Evolutionary conservation across 148 eudicot genomes (phyloP), one percentile per base, ranked within the genome.

Genomic region (Silene uniflora): DNA sequence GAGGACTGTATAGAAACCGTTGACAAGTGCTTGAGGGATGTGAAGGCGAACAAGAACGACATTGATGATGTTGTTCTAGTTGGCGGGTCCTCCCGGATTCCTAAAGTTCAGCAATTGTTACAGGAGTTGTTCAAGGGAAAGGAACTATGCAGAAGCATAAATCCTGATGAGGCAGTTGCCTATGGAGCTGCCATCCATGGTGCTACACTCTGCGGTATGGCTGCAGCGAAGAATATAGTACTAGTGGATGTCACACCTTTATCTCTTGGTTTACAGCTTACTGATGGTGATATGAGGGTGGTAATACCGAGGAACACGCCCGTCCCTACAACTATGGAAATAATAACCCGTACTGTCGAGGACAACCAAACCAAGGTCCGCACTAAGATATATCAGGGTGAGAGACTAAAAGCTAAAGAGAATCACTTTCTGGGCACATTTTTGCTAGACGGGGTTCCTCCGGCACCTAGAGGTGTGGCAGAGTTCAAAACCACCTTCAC

Each of bases 401-500:
- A 76, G 79, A 69, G 73, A 21, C 47, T 7, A 16, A n/a, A 16
- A n/a, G 68, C 67, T 12, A 1, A 19, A 10, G 73, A 76, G 1
- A 80, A 80, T 9, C 62, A 64, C 65, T 75, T 75, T 0, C 24
- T 76, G 16, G 79, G 79, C 0, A 1, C 1, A 1, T 71, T 80
- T 64, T 0, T 0, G 21, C 58, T 80, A n/a, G 55, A 27, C 0
- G 60, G 65, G 13, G 64, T 80, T 56, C 79, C 73, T 13, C 32
- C 67, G 0, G 79, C 79, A 14, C 73, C 67, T 2, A 6, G 7
- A n/a, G 11, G 35, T 27, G 67, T 29, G 0, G 42, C 80, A 0
- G 6, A 49, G 0, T 9, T 76, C 8, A 18, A 75, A 2, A 39
- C 56, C 5, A 71, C 72, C 47, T 76, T 49, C 59, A 67, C 76